Percentiles rank a stretch among this genome's conserved stretches.
Conservation (phyloP, 768 basidiomycete species). For the Calocybe cyanea region DNA sequence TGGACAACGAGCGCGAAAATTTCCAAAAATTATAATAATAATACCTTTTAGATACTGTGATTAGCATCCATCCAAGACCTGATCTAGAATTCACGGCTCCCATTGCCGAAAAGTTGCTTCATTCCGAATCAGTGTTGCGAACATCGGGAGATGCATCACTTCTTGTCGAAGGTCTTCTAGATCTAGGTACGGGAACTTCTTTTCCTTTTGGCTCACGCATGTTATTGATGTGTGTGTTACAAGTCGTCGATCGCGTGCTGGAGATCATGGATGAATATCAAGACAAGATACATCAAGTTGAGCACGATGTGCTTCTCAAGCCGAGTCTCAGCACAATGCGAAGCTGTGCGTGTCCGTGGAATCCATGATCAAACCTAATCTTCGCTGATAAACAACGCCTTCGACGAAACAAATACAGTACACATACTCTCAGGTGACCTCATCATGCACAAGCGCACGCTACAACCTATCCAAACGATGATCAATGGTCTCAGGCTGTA, state of each 20-base stretch:
- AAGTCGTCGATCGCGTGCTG: slow-evolving; percentile 62
- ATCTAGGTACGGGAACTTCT: slow-evolving; percentile 24
- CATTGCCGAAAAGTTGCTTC: slow-evolving; percentile 53
- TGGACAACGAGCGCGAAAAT: too few relatives aligned
- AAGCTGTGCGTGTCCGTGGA: slow-evolving; percentile 35
- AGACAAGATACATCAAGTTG: slow-evolving; percentile 52
- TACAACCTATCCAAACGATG: slow-evolving; percentile 65
- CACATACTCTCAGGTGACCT: slow-evolving; percentile 74
- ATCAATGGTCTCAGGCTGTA: slow-evolving; percentile 62
- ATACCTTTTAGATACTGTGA: slow-evolving; percentile 55
- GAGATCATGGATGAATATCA: slow-evolving; percentile 69
- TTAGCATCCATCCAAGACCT: slow-evolving; percentile 50
- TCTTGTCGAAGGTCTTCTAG: slow-evolving; percentile 52
- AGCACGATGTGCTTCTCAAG: slow-evolving; percentile 38
- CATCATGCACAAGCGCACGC: slow-evolving; percentile 65
- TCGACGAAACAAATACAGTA: slow-evolving; percentile 33
- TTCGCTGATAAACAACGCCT: too few relatives aligned
- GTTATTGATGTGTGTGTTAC: neutral
- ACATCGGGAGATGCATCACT: slow-evolving; percentile 58
- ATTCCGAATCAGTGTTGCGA: slow-evolving; percentile 57
- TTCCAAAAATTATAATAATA: neutral
- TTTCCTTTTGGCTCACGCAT: neutral
- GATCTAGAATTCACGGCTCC: slow-evolving; percentile 49
- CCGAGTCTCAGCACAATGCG: slow-evolving; percentile 59
- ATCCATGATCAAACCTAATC: neutral